Evolutionary conservation across 2,329 filamentous ascomycete genomes (phyloP), one percentile per base, ranked within the genome.

Genomic region (Pseudogymnoascus sp.): DNA sequence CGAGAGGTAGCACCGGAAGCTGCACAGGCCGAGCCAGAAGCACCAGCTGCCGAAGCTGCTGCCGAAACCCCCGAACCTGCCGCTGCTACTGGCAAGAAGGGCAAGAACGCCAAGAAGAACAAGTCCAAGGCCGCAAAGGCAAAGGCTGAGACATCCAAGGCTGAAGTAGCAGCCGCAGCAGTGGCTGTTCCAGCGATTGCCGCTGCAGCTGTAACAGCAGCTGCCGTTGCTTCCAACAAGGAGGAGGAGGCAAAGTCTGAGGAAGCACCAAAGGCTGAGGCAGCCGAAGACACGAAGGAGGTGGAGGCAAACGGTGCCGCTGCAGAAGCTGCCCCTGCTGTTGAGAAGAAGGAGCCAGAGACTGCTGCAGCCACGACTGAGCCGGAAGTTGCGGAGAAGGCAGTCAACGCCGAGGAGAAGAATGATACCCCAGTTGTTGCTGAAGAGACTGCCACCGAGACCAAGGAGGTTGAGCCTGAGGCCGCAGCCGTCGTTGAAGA

Each of bases 381-480:
- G 27, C 33, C 58, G 5, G 37, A 59, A 15, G 58, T 42, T 31
- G 33, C 33, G 6, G 58, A 59, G 33, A 55, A 33, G 48, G 48
- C 29, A 13, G 48, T 55, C 2, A 21, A 45, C 21, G 2, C 21
- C 10, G 40, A 48, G 2, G 42, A 48, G 42, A 48, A 48, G 42
- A 48, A 48, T 27, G 42, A 48, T 48, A 55, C 48, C 48, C 48
- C 27, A 55, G 29, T 55, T 55, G 29, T 33, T 55, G 29, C 48
- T 1, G 48, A 55, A n/a, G 48, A 33, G 29, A 15, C 9, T 18
- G 48, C 29, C n/a, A n/a, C 9, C 29, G 48, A 55, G 27, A 33
- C 29, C 9, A 55, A 55, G 48, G 48, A 6, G 29, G 48, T 21
- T 7, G 40, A 45, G 40, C 21, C 40, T 27, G 48, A 55, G 15